Percentiles rank a stretch among this genome's conserved stretches.
phyloP scores from a whole-genome alignment of 352 stramenopile genomes.

The Globisporangium parvum region DNA sequence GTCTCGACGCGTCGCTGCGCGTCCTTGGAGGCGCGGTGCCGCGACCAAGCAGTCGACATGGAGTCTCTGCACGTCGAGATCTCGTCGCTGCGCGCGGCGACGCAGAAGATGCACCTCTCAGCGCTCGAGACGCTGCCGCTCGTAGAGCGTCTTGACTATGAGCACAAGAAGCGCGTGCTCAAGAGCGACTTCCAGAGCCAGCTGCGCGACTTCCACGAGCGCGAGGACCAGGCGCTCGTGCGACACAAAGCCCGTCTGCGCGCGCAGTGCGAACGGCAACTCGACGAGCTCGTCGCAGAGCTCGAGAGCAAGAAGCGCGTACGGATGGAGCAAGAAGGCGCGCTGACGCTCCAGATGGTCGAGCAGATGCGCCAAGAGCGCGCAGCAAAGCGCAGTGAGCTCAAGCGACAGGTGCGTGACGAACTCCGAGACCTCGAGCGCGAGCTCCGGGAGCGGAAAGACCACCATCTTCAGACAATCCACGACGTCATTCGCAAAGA shows the following conservation, averaged over 20 bases:
- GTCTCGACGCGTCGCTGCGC: constrained; percentile 29
- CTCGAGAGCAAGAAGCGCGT: constrained; percentile 49
- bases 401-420: constrained; percentile 35
- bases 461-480: constrained; percentile 34
- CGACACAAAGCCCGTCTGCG: constrained; percentile 60
- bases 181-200: constrained; percentile 55
- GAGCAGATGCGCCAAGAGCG: constrained; percentile 48
- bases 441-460: constrained; percentile 37
- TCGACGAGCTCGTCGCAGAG: constrained; percentile 57
- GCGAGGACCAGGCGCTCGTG: constrained; percentile 60
- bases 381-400: constrained; percentile 36
- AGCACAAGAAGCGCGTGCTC: constrained; percentile 67
- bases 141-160: constrained; percentile 54
- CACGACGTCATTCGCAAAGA: constrained; percentile 35
- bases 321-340: constrained; percentile 60
- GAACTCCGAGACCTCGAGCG: constrained; percentile 48
- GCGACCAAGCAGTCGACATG: constrained; percentile 42
- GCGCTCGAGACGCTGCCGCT: constrained; percentile 46
- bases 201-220: constrained; percentile 60
- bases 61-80: constrained; percentile 50
- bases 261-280: constrained; percentile 50
- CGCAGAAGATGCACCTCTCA: constrained; percentile 42
- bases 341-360: constrained; percentile 36
- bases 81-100: constrained; percentile 34
- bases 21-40: constrained; percentile 36